A percentile compares a stretch with the other conserved stretches of the same genome.
These are phyloP conservation scores for Fusarium pseudoanthophilum DNA, from an alignment of 2,329 filamentous ascomycete species.

Conservation along the genomic window DNA sequence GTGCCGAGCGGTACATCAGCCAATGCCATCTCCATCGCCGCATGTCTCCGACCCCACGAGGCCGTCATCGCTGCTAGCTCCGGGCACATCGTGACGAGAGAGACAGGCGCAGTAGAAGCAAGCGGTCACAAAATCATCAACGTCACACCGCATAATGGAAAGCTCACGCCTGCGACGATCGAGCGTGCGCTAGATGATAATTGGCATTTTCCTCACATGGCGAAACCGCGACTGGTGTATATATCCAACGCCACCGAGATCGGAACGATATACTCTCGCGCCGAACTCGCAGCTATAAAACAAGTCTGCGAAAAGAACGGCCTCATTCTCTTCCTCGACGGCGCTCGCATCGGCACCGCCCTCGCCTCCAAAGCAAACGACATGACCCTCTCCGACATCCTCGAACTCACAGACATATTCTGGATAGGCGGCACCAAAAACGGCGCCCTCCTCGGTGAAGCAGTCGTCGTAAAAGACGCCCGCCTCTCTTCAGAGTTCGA, in stretches of 20 bases:
- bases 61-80: conserved; percentile 62
- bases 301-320: conserved; percentile 53
- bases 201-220: conserved; percentile 63
- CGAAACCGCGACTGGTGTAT: conserved; percentile 62
- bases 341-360: conserved; percentile 58
- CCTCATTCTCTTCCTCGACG: conserved; percentile 60
- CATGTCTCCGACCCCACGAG: conserved; percentile 61
- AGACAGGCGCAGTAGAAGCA: conserved; percentile 63
- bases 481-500: conserved; percentile 58
- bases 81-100: conserved; percentile 60
- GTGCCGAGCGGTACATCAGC: conserved; percentile 63
- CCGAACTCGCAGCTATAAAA: conserved; percentile 56
- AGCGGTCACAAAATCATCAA: conserved; percentile 64
- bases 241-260: conserved; percentile 63
- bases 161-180: conserved; percentile 57
- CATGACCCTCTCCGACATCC: conserved; percentile 56
- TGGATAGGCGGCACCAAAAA: conserved; percentile 66
- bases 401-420: conserved; percentile 62
- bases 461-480: conserved; percentile 58
- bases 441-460: conserved; percentile 61
- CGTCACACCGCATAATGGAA: conserved; percentile 57
- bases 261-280: conserved; percentile 59
- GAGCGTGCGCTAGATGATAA: conserved; percentile 58
- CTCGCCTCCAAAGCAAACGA: conserved; percentile 56
- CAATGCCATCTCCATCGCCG: conserved; percentile 63